Conservation (phyloP, 2,329 filamentous ascomycete species). For the Aaosphaeria pasadenensis region DNA sequence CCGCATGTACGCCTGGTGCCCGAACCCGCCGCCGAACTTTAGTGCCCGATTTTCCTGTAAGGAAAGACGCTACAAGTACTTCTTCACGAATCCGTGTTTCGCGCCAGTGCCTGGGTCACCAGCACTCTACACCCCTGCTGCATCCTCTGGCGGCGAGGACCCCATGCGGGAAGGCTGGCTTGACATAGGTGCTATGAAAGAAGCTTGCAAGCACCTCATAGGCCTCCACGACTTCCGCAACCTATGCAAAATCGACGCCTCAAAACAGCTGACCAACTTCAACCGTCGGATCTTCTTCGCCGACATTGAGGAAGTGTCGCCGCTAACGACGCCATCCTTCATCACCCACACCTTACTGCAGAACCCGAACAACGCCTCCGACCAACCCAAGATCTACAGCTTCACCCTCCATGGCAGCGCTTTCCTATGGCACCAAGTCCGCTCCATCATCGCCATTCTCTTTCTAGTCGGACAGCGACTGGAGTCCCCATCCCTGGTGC, state of each 20-base stretch:
- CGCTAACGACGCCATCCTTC: conserved; percentile 23
- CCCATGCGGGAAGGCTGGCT: conserved; percentile 63
- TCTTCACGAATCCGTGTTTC: conserved; percentile 93
- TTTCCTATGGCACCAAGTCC: conserved; percentile 97
- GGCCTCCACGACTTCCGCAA: conserved; percentile 94
- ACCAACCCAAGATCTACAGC: conserved; percentile 67
- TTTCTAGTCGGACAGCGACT: conserved; percentile 89
- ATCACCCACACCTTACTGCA: conserved; percentile 24
- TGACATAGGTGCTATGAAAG: conserved; percentile 81
- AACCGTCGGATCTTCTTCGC: conserved; percentile 74
- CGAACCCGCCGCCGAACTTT: conserved; percentile 73
- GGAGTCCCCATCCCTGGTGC: conserved; percentile 70
- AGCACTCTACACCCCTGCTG: conserved; percentile 43
- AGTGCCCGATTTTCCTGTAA: conserved; percentile 90
- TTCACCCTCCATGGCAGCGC: conserved; percentile 88
- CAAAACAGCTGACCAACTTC: conserved; percentile 86
- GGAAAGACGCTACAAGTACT: conserved; percentile 91
- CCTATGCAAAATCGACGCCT: conserved; percentile 89
- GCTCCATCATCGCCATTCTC: conserved; percentile 88
- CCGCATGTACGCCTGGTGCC: conserved; percentile 88
- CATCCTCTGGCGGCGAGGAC: conserved; percentile 6
- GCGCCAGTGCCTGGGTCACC: conserved; percentile 60
- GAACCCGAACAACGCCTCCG: background rate
- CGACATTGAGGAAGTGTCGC: conserved; percentile 59
- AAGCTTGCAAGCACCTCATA: conserved; percentile 75